Evolutionary conservation across 2,329 filamentous ascomycete genomes (phyloP), one percentile per base, ranked within the genome.

Genomic region (Penicillium sp.): DNA sequence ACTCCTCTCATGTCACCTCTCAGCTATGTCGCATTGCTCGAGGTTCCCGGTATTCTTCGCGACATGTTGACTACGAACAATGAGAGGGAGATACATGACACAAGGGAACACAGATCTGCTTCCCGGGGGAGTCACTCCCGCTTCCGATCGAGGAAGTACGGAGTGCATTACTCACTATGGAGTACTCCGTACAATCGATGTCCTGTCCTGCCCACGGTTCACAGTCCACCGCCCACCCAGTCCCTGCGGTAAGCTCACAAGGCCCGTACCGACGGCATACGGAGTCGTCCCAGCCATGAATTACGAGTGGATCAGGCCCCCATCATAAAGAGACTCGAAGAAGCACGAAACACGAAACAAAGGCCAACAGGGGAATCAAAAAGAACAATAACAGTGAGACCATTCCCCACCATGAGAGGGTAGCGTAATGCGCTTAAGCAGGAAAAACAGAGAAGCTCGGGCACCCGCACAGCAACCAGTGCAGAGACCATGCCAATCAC

Each of bases 181-280:
- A 22, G 19, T 22, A 22, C 19, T 22, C 19, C 19, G 19, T 22
- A 33, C 10, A 33, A 4, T 33, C 8, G 3, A 33, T 33, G 35
- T 37, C 35, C 48, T 33, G 35, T 37, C 35, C 48, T 52, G 49
- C 25, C 37, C 35, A 28, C n/a, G 10, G 49, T 38, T 25, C 35
- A 37, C 19, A 37, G 30, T 35, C 26, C 28, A 52, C n/a, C 28
- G 30, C 25, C 19, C 33, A 28, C 25, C 11, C 16, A 13, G 46
- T 55, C 22, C 54, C 26, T 55, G 52, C 33, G 51, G 52, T 35
- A 28, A 52, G 48, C 40, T 61, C 16, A 33, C 43, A 59, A 66
- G 66, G 66, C 55, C 66, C 64, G 63, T 67, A 66, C 66, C 62
- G 61, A 63, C 43, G 46, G 16, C 16, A 52, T 61, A 64, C 65